These are phyloP conservation scores for Ganoderma resinaceum DNA, from an alignment of 1,284 basidiomycete genomes.

Conservation along the genomic window DNA sequence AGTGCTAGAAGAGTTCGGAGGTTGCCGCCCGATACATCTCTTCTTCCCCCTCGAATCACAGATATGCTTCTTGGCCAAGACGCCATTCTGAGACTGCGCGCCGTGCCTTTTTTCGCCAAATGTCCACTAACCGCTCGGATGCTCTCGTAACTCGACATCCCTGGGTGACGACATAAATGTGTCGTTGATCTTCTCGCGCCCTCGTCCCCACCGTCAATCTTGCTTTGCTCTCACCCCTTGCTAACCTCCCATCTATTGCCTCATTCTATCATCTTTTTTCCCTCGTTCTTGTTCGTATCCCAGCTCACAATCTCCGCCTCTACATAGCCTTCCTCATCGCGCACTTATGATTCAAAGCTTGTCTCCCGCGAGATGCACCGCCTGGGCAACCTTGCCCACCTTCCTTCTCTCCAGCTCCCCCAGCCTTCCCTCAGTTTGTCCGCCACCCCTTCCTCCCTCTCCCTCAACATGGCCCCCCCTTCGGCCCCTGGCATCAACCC, in stretches of 20 bases:
- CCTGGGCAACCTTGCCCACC: constrained; percentile 63
- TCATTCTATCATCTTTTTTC: constrained; percentile 14
- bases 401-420: constrained; percentile 43
- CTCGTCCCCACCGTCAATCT: background rate
- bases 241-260: background rate
- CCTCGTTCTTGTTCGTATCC: background rate
- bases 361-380: constrained; percentile 83
- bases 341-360: constrained; percentile 76
- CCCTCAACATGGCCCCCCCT: constrained; percentile 22
- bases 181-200: background rate
- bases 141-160: background rate
- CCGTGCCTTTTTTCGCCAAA: background rate
- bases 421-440: constrained; percentile 41
- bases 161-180: background rate
- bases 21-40: background rate
- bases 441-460: constrained; percentile 43
- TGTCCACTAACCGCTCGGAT: background rate
- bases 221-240: background rate
- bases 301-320: constrained; percentile 10
- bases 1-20: background rate
- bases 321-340: constrained; percentile 54
- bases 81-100: background rate
- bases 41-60: too few species aligned
- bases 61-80: background rate
- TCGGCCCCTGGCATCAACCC: constrained; percentile 13